phyloP scores from a whole-genome alignment of 1,284 basidiomycete species.

The Cyathus olla region DNA sequence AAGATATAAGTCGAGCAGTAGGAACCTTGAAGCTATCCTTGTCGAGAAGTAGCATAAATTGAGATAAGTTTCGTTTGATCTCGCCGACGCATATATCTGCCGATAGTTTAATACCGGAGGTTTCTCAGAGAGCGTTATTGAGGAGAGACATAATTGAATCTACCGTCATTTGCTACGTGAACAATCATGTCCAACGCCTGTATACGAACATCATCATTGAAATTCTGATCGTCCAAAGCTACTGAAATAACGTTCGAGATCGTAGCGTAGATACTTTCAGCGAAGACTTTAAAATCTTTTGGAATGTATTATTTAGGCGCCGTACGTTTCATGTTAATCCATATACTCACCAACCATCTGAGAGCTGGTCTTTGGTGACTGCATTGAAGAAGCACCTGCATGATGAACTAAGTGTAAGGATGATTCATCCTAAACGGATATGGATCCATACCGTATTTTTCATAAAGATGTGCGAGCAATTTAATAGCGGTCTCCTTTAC shows the following conservation, averaged over 20 bases:
- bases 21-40: background rate
- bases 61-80: background rate
- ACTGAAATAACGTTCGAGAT: background rate
- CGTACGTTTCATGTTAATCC: no score
- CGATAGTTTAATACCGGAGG: no score
- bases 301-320: no score
- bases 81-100: background rate
- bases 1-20: background rate
- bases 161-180: background rate
- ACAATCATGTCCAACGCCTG: background rate
- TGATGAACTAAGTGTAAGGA: background rate
- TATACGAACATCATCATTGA: background rate
- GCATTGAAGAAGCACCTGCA: no score
- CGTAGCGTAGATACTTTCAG: no score
- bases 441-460: background rate
- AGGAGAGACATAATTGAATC: background rate
- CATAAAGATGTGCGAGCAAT: background rate
- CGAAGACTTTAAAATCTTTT: no score
- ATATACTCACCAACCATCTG: background rate
- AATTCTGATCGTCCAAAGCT: background rate
- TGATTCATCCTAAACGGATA: no score
- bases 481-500: background rate
- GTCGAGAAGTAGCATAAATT: background rate
- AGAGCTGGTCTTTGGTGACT: background rate
- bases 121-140: no score